Evolutionary conservation across 176 grass and related monocot species (phyloP).

Genomic region (Hsuehochloa calcarea): DNA sequence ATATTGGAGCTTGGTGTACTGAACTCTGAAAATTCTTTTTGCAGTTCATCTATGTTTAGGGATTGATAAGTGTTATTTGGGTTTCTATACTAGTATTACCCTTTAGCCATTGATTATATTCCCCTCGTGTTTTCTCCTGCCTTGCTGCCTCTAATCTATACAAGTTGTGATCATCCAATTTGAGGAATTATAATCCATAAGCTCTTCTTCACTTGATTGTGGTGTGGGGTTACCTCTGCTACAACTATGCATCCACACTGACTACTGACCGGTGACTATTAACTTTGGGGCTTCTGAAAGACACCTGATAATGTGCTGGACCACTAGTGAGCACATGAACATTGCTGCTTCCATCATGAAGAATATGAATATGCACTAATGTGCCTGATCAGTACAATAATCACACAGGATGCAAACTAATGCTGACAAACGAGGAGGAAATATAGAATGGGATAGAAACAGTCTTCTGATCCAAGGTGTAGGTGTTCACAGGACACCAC

Average conservation of each 20-base stretch:
- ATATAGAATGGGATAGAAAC: background rate
- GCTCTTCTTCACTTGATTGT: background rate
- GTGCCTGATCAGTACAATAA: background rate
- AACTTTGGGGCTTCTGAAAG: background rate
- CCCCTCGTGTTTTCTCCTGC: constrained; percentile 7
- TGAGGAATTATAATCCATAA: constrained; percentile 8
- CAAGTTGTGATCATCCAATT: constrained; percentile 23
- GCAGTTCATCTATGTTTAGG: constrained; percentile 79
- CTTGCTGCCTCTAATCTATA: constrained; percentile 25
- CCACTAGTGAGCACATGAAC: background rate
- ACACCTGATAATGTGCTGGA: background rate
- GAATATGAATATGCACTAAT: background rate
- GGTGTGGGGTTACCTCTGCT: background rate
- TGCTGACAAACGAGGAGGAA: background rate
- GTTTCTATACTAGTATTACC: constrained; percentile 50
- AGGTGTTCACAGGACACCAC: background rate
- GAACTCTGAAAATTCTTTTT: constrained; percentile 79
- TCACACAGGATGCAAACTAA: background rate
- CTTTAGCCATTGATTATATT: constrained; percentile 32
- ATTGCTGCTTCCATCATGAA: background rate
- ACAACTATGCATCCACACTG: background rate
- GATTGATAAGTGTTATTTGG: constrained; percentile 50
- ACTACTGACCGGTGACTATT: background rate
- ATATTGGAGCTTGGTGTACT: constrained; percentile 73
- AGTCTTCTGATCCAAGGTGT: background rate